These are phyloP conservation scores for Coleophoma crateriformis DNA, from an alignment of 2,329 filamentous ascomycete species.

Conservation along the genomic window DNA sequence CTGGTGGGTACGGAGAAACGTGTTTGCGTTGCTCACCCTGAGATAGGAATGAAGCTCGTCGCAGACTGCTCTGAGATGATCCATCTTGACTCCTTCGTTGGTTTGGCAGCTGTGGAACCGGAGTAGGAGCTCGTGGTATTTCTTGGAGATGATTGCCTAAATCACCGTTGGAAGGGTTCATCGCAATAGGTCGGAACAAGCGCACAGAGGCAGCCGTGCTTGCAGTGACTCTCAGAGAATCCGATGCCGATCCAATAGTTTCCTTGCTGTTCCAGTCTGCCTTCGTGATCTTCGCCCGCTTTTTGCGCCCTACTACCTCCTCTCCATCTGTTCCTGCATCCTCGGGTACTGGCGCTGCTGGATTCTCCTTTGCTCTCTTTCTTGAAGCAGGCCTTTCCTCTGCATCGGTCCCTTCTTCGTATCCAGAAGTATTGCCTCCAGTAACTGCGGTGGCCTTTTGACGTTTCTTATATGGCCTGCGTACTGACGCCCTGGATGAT, in stretches of 20 bases:
- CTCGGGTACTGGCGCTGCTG: constrained; percentile 40
- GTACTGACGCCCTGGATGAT: constrained; percentile 21
- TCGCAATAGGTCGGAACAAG: constrained; percentile 68
- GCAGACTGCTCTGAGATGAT: constrained; percentile 42
- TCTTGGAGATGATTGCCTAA: constrained; percentile 57
- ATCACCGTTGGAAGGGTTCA: constrained; percentile 39
- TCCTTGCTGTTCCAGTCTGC: constrained; percentile 67
- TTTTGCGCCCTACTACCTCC: constrained; percentile 45
- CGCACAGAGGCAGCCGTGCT: constrained; percentile 86
- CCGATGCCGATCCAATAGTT: constrained; percentile 66
- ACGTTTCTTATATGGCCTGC: constrained; percentile 15
- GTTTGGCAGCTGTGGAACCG: constrained; percentile 48
- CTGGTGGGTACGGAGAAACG: constrained; percentile 32
- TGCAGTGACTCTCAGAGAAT: constrained; percentile 83
- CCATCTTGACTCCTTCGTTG: constrained; percentile 25
- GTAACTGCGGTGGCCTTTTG: constrained; percentile 25
- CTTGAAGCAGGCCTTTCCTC: constrained; percentile 37
- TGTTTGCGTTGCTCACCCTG: constrained; percentile 31
- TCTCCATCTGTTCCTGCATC: constrained; percentile 35
- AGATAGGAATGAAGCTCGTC: constrained; percentile 55
- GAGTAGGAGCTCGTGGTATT: constrained; percentile 71
- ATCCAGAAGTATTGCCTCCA: constrained; percentile 64
- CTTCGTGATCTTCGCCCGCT: constrained; percentile 73
- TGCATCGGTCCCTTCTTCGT: constrained; percentile 55
- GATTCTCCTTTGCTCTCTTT: constrained; percentile 74